Base-by-base conservation (phyloP, 345 rosid genomes). In the Eucalyptus caleyi region DNA sequence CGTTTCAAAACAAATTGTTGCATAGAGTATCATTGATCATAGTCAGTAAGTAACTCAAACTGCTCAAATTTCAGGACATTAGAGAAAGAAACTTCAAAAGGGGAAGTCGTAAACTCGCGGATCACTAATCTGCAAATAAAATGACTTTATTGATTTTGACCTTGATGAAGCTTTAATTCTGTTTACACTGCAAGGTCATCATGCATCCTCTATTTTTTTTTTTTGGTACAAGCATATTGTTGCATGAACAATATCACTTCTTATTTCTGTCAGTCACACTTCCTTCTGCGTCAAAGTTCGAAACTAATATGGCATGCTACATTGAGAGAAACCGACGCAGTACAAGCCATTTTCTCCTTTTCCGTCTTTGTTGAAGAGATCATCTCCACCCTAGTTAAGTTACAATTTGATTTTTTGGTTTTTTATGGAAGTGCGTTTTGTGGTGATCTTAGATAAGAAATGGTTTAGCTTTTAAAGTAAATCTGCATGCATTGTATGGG, bases 321-420 rank as follows among this genome's bases (percentile, higher is more conserved):
- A 12, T 91, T 91, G 89, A 1, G 94, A 86, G 89, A 96, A 93
- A 50, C 97, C 97, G 9, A 88, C 91, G 77, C 93, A 91, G 19
- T 94, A 95, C 32, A 96, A 86, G 10, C 93, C 94, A 13, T 91
- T 93, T 56, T 90, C 88, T 49, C 97, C 96, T 89, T 96, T 95
- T 9, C 97, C 95, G 82, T 91, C 54, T 5, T 93, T 88, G 86
- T 93, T 90, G 83, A 96, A 91, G 27, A 93, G 88, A 9, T 92
- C 88, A 6, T 87, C 92, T 40, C 91, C 94, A 93, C 94, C 90
- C 62, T 27, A 16, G 53, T 50, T 50, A 50, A 50, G 53, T 50
- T 50, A 50, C 51, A 5, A 15, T 50, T 50, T 50, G 51, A 50
- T 47, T 47, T 14, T 50, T 15, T 13, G 51, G 16, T 50, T 50